Percentiles rank a stretch among this genome's conserved stretches.
Conservation (phyloP, 2,329 filamentous ascomycete species). For the Cladobotryum protrusum region DNA sequence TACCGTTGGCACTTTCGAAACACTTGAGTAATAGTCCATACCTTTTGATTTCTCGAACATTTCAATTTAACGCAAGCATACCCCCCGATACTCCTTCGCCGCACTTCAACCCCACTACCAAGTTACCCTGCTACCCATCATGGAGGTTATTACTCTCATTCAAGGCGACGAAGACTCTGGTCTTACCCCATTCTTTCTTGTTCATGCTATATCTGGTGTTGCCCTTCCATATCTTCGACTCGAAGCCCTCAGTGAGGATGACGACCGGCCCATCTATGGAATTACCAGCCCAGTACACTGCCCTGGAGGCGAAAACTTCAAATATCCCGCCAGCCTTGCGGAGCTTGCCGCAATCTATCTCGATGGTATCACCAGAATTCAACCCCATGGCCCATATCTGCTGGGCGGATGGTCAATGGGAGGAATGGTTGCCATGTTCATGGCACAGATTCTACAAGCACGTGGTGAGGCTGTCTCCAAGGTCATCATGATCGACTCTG, state of each 20-base stretch:
- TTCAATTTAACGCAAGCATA: too few species aligned
- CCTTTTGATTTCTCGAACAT: too few species aligned
- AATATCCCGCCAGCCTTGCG: slow-evolving; percentile 15
- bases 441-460: slow-evolving; percentile 16
- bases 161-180: slow-evolving; percentile 16
- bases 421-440: slow-evolving; percentile 21
- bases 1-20: background rate
- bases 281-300: slow-evolving; percentile 19
- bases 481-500: slow-evolving; percentile 22
- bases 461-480: slow-evolving; percentile 15
- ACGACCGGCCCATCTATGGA: slow-evolving; percentile 18
- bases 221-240: slow-evolving; percentile 18
- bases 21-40: background rate
- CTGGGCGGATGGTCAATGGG: slow-evolving; percentile 22
- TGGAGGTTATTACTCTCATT: slow-evolving; percentile 19
- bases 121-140: slow-evolving; percentile 2
- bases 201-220: slow-evolving; percentile 19
- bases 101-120: background rate
- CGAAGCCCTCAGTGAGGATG: slow-evolving; percentile 14
- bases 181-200: slow-evolving; percentile 17
- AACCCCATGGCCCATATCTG: slow-evolving; percentile 19
- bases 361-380: slow-evolving; percentile 13
- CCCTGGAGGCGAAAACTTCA: slow-evolving; percentile 12
- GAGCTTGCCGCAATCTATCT: slow-evolving; percentile 18
- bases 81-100: background rate